These are phyloP conservation scores for Microbotryomycetes sp. DNA, from an alignment of 1,284 basidiomycete genomes.

Conservation along the genomic window DNA sequence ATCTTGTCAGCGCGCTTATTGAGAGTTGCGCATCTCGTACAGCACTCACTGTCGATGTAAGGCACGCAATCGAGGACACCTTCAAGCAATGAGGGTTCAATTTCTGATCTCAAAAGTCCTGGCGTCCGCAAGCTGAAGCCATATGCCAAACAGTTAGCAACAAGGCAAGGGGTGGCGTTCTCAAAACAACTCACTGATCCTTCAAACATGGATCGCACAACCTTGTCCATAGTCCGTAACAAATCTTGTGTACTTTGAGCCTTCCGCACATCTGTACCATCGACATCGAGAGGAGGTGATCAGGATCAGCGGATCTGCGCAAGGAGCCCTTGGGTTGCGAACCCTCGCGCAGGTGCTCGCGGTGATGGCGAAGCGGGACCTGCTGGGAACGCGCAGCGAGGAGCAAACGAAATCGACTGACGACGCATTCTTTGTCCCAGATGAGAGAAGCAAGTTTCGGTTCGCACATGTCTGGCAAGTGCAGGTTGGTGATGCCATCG, in stretches of 20 bases:
- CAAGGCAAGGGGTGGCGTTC: neutral
- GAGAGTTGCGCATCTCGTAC: neutral
- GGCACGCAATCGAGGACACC: neutral
- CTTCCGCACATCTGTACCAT: slow-evolving; percentile 3
- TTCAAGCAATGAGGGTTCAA: neutral
- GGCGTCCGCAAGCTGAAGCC: neutral
- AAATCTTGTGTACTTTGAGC: slow-evolving; percentile 12
- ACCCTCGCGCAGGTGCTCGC: too few relatives aligned
- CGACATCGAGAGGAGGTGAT: neutral
- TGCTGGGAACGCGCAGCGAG: too few relatives aligned
- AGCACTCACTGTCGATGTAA: neutral
- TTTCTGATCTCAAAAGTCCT: neutral
- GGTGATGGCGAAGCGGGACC: too few relatives aligned
- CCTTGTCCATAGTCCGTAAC: neutral
- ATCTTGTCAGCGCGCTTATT: neutral
- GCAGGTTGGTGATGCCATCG: slow-evolving; percentile 4
- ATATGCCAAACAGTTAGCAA: too few relatives aligned
- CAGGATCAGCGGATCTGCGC: neutral
- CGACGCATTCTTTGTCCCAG: slow-evolving; percentile 15
- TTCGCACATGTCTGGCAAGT: neutral
- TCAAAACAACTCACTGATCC: neutral
- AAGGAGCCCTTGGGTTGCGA: neutral
- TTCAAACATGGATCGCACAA: slow-evolving; percentile 11
- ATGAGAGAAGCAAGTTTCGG: slow-evolving; percentile 5
- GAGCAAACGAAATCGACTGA: neutral